Evolutionary conservation across 140 eudicot genomes (phyloP).

Genomic region (Eryngium alpinum): DNA sequence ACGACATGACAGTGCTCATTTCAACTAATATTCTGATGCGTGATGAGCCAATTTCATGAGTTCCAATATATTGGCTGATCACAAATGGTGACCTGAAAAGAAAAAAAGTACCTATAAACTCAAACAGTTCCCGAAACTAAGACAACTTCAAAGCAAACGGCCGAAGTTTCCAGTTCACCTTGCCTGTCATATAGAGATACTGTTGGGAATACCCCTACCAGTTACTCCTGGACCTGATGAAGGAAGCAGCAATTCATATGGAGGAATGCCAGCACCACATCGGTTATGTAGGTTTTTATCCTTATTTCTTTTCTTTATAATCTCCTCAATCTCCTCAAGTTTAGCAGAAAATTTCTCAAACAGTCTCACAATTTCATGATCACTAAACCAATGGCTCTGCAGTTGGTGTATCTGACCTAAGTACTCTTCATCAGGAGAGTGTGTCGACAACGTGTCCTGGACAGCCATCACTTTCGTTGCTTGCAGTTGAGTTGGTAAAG

Average conservation of each 20-base stretch:
- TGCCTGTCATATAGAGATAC: constrained; percentile 50
- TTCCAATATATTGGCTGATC: too few relatives aligned
- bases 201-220: constrained; percentile 72
- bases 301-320: constrained; percentile 41
- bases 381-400: constrained; percentile 29
- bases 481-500: constrained; percentile 68
- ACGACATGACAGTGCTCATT: neutral
- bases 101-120: neutral
- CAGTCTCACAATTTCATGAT: constrained; percentile 32
- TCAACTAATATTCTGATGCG: too few relatives aligned
- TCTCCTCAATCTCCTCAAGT: constrained; percentile 56
- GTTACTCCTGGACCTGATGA: constrained; percentile 71
- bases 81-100: neutral
- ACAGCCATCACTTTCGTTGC: constrained; percentile 83
- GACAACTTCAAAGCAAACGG: neutral
- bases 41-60: too few relatives aligned
- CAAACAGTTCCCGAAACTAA: neutral
- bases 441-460: constrained; percentile 65
- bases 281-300: constrained; percentile 40
- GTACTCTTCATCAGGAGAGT: constrained; percentile 78
- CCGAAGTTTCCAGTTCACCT: neutral
- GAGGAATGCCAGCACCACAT: constrained; percentile 82
- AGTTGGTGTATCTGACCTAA: constrained; percentile 37
- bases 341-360: constrained; percentile 38
- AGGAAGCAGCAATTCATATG: constrained; percentile 67